These are phyloP conservation scores for Rutidosis leptorrhynchoides DNA, from an alignment of 129 eudicot genomes.

Conservation along the genomic window DNA sequence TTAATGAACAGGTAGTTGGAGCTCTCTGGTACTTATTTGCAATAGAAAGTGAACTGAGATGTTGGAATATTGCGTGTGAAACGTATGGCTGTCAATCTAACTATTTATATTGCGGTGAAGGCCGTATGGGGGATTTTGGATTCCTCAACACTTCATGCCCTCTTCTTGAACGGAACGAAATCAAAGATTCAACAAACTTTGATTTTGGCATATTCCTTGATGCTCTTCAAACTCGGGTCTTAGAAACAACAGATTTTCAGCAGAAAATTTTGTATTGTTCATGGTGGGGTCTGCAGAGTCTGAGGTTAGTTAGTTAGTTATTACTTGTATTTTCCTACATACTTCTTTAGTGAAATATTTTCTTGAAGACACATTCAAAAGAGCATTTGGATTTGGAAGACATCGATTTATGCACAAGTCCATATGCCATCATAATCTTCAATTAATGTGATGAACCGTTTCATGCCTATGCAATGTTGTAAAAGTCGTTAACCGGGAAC, in stretches of 20 bases:
- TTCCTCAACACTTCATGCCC: constrained; percentile 46
- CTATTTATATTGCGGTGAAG: constrained; percentile 41
- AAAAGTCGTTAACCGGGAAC: too few relatives aligned
- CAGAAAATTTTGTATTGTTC: constrained; percentile 61
- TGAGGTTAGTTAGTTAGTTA: constrained; percentile 53
- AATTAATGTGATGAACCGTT: not conserved
- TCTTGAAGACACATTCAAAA: constrained; percentile 1
- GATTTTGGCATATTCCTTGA: constrained; percentile 70
- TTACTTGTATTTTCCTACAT: not conserved
- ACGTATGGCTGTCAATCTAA: constrained; percentile 13
- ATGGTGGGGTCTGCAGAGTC: constrained; percentile 79
- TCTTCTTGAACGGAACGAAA: constrained; percentile 40
- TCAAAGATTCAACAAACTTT: constrained; percentile 39
- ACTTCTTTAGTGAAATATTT: not conserved
- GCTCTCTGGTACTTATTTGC: constrained; percentile 78
- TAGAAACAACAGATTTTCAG: constrained; percentile 36
- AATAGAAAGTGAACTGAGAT: constrained; percentile 51
- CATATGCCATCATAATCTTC: not conserved
- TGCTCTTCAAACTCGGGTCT: constrained; percentile 58
- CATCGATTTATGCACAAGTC: not conserved
- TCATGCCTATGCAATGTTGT: too few relatives aligned
- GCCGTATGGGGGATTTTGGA: constrained; percentile 2
- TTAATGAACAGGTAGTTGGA: constrained; percentile 53
- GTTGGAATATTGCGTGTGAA: constrained; percentile 58
- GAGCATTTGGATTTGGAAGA: not conserved